These are phyloP conservation scores for Cercospora zeina DNA, from an alignment of 2,329 filamentous ascomycete genomes.

Conservation along the genomic window DNA sequence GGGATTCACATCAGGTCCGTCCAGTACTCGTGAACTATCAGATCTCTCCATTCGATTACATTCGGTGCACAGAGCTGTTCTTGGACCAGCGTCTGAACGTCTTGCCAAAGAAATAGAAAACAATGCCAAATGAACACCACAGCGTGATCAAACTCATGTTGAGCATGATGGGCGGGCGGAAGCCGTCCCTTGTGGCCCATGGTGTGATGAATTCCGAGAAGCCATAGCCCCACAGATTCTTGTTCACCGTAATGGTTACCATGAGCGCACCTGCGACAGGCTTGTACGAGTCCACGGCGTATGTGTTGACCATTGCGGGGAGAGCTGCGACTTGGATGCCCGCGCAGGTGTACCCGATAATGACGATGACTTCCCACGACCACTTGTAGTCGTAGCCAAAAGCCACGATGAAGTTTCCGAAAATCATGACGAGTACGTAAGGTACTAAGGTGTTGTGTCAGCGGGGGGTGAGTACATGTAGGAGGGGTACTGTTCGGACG, in stretches of 20 bases:
- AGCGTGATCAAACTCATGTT: constrained; percentile 57
- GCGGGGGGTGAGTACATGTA: not conserved
- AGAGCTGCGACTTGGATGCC: constrained; percentile 62
- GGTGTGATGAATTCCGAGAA: constrained; percentile 47
- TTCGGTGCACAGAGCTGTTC: constrained; percentile 57
- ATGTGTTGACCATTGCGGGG: constrained; percentile 59
- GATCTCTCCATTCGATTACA: constrained; percentile 39
- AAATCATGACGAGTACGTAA: constrained; percentile 57
- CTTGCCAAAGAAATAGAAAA: constrained; percentile 62
- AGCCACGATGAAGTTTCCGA: constrained; percentile 59
- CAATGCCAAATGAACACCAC: constrained; percentile 56
- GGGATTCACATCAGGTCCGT: not conserved
- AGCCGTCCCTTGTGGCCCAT: constrained; percentile 54
- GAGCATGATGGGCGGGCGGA: constrained; percentile 60
- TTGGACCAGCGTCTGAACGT: constrained; percentile 58
- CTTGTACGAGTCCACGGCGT: constrained; percentile 66
- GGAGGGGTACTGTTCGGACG: constrained; percentile 13
- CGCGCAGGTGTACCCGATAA: constrained; percentile 59
- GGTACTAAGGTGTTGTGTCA: constrained; percentile 45
- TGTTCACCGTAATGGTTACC: constrained; percentile 63
- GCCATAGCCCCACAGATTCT: constrained; percentile 65
- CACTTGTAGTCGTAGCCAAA: constrained; percentile 42
- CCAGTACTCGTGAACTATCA: not conserved
- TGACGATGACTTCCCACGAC: constrained; percentile 57
- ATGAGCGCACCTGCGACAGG: constrained; percentile 61